phyloP scores from a whole-genome alignment of 495 filamentous ascomycete species.

The Bombardia bombarda region DNA sequence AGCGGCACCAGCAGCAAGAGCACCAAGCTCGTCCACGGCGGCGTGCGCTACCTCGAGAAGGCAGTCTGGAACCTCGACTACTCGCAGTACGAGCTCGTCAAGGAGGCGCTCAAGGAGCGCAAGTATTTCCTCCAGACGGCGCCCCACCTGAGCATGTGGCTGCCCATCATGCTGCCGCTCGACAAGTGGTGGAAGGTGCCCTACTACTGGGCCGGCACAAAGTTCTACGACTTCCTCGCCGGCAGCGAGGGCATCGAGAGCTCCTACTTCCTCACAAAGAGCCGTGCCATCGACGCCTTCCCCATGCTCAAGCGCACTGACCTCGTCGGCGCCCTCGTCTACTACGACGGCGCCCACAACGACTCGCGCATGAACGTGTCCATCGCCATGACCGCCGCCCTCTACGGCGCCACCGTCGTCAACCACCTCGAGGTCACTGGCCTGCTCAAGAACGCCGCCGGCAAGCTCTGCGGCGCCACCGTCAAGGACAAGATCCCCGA shows the following conservation, averaged over 20 bases:
- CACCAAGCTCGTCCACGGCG: constrained; percentile 95
- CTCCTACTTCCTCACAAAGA: constrained; percentile 92
- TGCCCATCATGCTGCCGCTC: constrained; percentile 95
- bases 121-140: constrained; percentile 95
- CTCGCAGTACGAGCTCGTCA: constrained; percentile 86
- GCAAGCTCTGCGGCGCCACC: constrained; percentile 70
- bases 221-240: constrained; percentile 89
- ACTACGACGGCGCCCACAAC: constrained; percentile 98
- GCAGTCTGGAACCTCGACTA: constrained; percentile 96
- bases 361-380: constrained; percentile 99
- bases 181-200: constrained; percentile 97
- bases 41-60: constrained; percentile 94
- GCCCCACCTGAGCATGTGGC: constrained; percentile 87
- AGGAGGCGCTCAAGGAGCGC: constrained; percentile 90
- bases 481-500: constrained; percentile 68
- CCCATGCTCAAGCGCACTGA: constrained; percentile 92
- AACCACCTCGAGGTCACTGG: constrained; percentile 89
- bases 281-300: constrained; percentile 90
- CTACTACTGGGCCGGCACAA: constrained; percentile 96
- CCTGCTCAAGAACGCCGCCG: constrained; percentile 70
- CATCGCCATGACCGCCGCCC: constrained; percentile 86
- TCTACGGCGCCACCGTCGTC: constrained; percentile 87
- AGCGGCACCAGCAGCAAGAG: constrained; percentile 92
- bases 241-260: constrained; percentile 95
- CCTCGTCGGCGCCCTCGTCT: constrained; percentile 84